Evolutionary conservation across 768 basidiomycete species (phyloP), one percentile per base, ranked within the genome.

Genomic region (Pleurotus sapidus): DNA sequence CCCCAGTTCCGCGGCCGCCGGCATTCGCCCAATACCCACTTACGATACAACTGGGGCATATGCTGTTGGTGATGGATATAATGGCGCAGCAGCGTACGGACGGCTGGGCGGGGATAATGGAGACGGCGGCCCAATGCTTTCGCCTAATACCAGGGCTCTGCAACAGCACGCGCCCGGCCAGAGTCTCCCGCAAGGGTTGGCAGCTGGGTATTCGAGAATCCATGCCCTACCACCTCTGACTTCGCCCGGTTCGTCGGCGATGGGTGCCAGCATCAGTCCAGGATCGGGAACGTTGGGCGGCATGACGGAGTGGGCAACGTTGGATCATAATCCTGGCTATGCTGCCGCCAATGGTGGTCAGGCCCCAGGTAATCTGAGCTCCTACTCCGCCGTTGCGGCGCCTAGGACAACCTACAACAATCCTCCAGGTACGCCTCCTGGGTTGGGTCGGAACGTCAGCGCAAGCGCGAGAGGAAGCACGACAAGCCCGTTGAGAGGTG

Each of bases 121-220:
- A 34, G 51, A 57, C 20, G 64, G 63, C 12, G 65, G 65, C 17
- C 56, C 61, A 27, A 39, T 65, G 15, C 48, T 66, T 55, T 88
- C 87, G 12, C 90, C 94, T 0, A 82, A 84, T 24, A 77, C 89
- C 24, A 81, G 86, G n/a, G 94, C 92, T 0, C 75, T 95, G 42
- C 90, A 93, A 65, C 77, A 87, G 15, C 94, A 95, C 62, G 93
- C 92, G 1, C 94, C 95, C 0, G 94, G 94, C 1, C 92, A 95
- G 72, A 89, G 86, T 70, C 77, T 96, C 11, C 94, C 95, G 1
- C 93, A 95, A 56, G 95, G 95, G 34, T 81, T 98, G 25, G 95
- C 94, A 0, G 92, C 92, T 0, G 95, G 94, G 0, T 87, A 94
- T 67, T 94, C 91, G 25, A 81, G 94, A 57, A 88, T 98, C 57